Evolutionary conservation across 1,139 yeast species (phyloP).

Genomic region (Yamadazyma pseudoaaseri): DNA sequence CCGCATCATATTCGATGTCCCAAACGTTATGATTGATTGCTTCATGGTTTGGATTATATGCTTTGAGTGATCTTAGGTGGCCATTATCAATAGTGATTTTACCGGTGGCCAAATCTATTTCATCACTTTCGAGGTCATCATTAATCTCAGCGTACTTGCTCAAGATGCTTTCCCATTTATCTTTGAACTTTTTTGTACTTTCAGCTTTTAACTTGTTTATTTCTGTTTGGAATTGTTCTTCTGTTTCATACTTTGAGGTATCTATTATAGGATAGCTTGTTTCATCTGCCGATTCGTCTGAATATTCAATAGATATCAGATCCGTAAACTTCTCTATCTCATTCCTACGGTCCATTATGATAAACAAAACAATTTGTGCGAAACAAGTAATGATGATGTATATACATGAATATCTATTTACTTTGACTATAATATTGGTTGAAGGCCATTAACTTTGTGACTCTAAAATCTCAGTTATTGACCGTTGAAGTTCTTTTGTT

Average conservation of each 20-base stretch:
- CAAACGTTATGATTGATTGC: conserved; percentile 20
- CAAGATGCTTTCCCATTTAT: conserved; percentile 57
- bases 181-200: conserved; percentile 31
- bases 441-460: too few species aligned
- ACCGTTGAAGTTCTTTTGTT: conserved; percentile 54
- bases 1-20: conserved; percentile 21
- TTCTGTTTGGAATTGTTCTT: conserved; percentile 22
- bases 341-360: not conserved
- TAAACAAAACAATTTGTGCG: not conserved
- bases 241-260: conserved; percentile 4
- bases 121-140: conserved; percentile 58
- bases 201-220: conserved; percentile 24
- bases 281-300: conserved; percentile 9
- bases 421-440: too few species aligned
- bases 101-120: conserved; percentile 63
- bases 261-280: not conserved
- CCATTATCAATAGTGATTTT: conserved; percentile 61
- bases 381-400: too few species aligned
- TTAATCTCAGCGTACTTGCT: conserved; percentile 51
- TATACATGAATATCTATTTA: too few species aligned
- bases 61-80: conserved; percentile 47
- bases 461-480: too few species aligned
- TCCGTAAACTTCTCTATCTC: conserved; percentile 6
- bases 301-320: conserved; percentile 19
- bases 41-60: conserved; percentile 5